Conservation (phyloP, 192 early-diverging fungal genomes). For the Ambispora gerdemannii region DNA sequence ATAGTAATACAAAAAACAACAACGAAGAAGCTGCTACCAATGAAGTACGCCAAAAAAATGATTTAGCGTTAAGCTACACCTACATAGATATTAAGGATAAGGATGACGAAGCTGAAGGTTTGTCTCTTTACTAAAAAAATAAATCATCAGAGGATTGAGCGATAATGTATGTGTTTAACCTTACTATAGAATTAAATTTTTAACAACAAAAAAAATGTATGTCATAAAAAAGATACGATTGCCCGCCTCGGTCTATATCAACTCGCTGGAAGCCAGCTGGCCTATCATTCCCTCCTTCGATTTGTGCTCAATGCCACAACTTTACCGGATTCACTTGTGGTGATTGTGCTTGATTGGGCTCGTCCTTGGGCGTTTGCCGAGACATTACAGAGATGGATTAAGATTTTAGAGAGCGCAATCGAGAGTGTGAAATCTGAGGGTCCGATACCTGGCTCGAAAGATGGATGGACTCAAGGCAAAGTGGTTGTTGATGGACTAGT, state of each 20-base stretch:
- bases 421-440: conserved; percentile 54
- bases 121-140: not conserved
- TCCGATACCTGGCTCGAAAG: conserved; percentile 36
- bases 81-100: conserved; percentile 68
- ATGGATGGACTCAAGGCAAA: conserved; percentile 62
- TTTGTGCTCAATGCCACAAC: conserved; percentile 69
- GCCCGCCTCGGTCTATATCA: conserved; percentile 80
- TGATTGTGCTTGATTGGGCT: conserved; percentile 89
- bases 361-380: conserved; percentile 85
- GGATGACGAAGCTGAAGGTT: conserved; percentile 86
- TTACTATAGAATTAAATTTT: no score
- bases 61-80: conserved; percentile 80
- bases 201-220: no score
- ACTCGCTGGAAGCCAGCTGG: conserved; percentile 64
- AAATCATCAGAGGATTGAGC: no score
- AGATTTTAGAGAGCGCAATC: conserved; percentile 59
- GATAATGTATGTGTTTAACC: no score
- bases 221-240: conserved; percentile 56
- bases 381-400: conserved; percentile 74
- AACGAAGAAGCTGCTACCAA: conserved; percentile 37
- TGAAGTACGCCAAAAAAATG: conserved; percentile 53
- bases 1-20: no score
- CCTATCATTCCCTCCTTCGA: conserved; percentile 65
- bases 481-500: conserved; percentile 67
- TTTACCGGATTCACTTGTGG: conserved; percentile 58